phyloP scores from a whole-genome alignment of 139 green algal species.

The Haematococcus lacustris region DNA sequence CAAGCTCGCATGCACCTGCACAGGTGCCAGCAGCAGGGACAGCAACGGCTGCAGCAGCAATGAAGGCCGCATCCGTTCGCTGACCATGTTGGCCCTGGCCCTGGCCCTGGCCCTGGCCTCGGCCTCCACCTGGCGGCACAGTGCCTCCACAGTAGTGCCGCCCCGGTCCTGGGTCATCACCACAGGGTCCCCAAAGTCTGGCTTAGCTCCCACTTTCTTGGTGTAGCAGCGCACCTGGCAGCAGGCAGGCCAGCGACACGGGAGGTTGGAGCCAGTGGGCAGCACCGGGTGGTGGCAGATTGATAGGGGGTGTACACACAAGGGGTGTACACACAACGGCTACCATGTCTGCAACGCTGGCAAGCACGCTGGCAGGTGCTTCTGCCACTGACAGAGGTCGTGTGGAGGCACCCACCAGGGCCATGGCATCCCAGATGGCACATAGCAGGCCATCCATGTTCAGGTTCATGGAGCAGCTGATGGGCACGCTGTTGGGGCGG shows the following conservation, averaged over 20 bases:
- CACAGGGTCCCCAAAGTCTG: conserved; percentile 75
- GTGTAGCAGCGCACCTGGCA: conserved; percentile 88
- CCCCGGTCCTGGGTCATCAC: conserved; percentile 75
- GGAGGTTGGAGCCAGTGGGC: too few species aligned
- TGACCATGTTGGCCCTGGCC: too few species aligned
- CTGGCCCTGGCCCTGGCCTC: too few species aligned
- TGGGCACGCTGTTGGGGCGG: conserved; percentile 74
- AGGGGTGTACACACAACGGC: too few species aligned
- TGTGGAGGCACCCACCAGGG: conserved; percentile 53
- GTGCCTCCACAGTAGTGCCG: conserved; percentile 74
- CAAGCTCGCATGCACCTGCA: conserved; percentile 76
- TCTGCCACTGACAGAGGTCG: too few species aligned
- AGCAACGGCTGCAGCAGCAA: too few species aligned
- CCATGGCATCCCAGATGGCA: conserved; percentile 96
- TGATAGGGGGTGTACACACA: too few species aligned
- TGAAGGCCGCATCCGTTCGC: too few species aligned
- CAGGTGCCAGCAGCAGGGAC: background rate
- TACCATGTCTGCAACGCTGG: too few species aligned
- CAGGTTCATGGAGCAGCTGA: conserved; percentile 76
- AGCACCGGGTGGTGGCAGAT: too few species aligned
- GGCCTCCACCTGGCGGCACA: conserved; percentile 73
- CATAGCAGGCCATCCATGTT: conserved; percentile 91
- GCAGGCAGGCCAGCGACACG: too few species aligned
- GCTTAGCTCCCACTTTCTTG: conserved; percentile 87
- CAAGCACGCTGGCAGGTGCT: too few species aligned